phyloP scores from a whole-genome alignment of 2,329 filamentous ascomycete genomes.

The Escovopsis weberi region DNA sequence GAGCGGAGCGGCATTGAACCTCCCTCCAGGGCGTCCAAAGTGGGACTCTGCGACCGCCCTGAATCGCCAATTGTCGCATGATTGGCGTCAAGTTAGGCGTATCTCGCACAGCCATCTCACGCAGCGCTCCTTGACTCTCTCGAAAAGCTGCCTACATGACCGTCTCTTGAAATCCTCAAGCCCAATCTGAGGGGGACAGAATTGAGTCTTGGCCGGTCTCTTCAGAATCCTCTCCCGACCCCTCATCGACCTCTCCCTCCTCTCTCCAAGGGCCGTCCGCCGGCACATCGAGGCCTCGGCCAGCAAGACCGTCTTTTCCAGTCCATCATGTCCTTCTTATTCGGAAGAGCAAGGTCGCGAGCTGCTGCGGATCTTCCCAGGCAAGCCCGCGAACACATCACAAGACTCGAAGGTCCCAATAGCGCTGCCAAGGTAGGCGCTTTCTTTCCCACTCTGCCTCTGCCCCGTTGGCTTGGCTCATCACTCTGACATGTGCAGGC shows the following conservation, averaged over 20 bases:
- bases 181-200: not conserved
- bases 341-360: conserved; percentile 36
- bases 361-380: conserved; percentile 39
- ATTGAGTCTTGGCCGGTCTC: not conserved
- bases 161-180: not conserved
- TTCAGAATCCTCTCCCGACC: not conserved
- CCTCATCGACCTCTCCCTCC: too few species aligned
- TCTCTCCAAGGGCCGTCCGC: too few species aligned
- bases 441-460: not conserved
- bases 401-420: conserved; percentile 35
- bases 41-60: not conserved
- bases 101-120: not conserved
- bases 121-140: not conserved
- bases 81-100: not conserved
- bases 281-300: too few species aligned
- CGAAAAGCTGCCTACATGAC: not conserved
- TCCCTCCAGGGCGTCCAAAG: not conserved
- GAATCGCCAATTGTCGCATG: not conserved
- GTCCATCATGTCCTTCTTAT: conserved; percentile 37
- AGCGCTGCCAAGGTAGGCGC: conserved; percentile 30
- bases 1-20: too few species aligned
- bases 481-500: conserved; percentile 34
- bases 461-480: not conserved
- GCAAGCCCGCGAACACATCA: conserved; percentile 40
- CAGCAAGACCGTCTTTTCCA: not conserved